Evolutionary conservation across 805 yeast genomes (phyloP).

Genomic region (Myxozyma sirexii): DNA sequence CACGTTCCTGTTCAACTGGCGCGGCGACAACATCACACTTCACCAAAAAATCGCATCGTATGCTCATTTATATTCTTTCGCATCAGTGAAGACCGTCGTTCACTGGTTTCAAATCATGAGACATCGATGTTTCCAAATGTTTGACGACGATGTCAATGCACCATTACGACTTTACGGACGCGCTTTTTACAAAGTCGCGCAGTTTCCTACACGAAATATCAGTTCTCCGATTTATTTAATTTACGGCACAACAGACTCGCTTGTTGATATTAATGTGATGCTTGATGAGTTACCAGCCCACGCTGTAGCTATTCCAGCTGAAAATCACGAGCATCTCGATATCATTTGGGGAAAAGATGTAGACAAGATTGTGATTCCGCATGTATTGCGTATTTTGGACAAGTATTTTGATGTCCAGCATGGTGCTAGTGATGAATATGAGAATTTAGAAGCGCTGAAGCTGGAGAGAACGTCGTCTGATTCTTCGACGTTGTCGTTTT

Average conservation of each 20-base stretch:
- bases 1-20: slow-evolving; percentile 77
- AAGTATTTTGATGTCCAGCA: not conserved
- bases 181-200: slow-evolving; percentile 54
- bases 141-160: slow-evolving; percentile 57
- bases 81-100: slow-evolving; percentile 90
- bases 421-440: not conserved
- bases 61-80: slow-evolving; percentile 85
- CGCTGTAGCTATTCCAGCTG: slow-evolving; percentile 55
- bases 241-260: slow-evolving; percentile 78
- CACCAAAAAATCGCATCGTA: slow-evolving; percentile 79
- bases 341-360: slow-evolving; percentile 84
- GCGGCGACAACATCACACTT: slow-evolving; percentile 65
- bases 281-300: slow-evolving; percentile 62
- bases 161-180: slow-evolving; percentile 40
- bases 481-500: slow-evolving; percentile 7
- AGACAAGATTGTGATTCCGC: slow-evolving; percentile 48
- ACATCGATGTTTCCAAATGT: slow-evolving; percentile 81
- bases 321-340: slow-evolving; percentile 85
- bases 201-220: slow-evolving; percentile 68
- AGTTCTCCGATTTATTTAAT: slow-evolving; percentile 72
- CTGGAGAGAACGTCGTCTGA: not conserved
- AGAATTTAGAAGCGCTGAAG: slow-evolving; percentile 1
- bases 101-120: slow-evolving; percentile 94
- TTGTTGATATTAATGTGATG: slow-evolving; percentile 85
- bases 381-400: slow-evolving; percentile 23